phyloP scores from a whole-genome alignment of 208 protist species.

The Trichomonas tenax region DNA sequence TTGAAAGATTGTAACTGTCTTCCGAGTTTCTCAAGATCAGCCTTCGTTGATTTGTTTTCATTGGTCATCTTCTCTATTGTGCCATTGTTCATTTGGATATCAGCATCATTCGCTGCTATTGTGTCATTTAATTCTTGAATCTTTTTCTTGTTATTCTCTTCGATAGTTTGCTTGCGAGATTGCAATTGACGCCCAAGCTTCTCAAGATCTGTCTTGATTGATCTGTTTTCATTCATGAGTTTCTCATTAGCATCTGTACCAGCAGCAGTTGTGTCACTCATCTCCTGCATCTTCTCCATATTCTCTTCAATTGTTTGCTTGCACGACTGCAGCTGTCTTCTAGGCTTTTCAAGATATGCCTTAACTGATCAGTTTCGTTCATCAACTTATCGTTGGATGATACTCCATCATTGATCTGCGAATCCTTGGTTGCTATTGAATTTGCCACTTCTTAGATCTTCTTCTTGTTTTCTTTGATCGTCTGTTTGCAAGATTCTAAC shows the following conservation, averaged over 20 bases:
- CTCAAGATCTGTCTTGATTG: not conserved
- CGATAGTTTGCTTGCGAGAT: not conserved
- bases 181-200: not conserved
- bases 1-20: not conserved
- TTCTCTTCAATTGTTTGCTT: too few relatives aligned
- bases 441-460: not conserved
- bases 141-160: not conserved
- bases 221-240: too few relatives aligned
- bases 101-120: not conserved
- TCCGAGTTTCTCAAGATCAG: not conserved
- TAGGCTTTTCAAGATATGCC: too few relatives aligned
- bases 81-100: not conserved
- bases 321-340: too few relatives aligned
- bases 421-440: not conserved
- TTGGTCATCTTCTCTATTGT: not conserved
- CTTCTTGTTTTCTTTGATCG: too few relatives aligned
- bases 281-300: too few relatives aligned
- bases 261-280: too few relatives aligned
- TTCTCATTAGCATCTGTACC: too few relatives aligned
- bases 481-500: too few relatives aligned
- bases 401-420: not conserved
- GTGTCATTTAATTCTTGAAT: not conserved
- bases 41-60: not conserved
- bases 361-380: too few relatives aligned
- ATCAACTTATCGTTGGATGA: not conserved